phyloP scores from a whole-genome alignment of 1,139 yeast genomes.

The Protomyces gravidus region DNA sequence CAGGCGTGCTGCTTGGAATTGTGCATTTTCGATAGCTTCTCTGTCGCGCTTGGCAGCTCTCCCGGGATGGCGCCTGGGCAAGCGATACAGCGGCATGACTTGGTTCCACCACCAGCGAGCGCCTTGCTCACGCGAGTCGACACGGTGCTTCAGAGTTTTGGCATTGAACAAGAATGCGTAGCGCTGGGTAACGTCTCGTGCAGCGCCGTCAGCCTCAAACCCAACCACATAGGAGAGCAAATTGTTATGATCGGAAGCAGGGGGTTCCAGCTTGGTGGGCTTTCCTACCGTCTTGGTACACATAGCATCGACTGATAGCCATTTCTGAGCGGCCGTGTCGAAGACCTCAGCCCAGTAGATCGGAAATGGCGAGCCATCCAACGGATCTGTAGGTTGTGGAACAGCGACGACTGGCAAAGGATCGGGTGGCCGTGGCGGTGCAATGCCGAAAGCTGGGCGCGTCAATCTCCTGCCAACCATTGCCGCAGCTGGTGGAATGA shows the following conservation, averaged over 20 bases:
- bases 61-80: not conserved
- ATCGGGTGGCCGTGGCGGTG: not conserved
- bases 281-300: constrained; percentile 63
- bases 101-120: constrained; percentile 56
- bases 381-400: not conserved
- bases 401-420: not conserved
- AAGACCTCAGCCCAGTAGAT: constrained; percentile 93
- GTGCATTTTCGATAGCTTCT: constrained; percentile 68
- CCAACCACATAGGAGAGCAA: constrained; percentile 72
- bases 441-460: constrained; percentile 10
- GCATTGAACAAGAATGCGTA: constrained; percentile 70
- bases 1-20: constrained; percentile 61
- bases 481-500: not conserved
- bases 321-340: constrained; percentile 64
- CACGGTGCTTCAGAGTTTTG: constrained; percentile 66
- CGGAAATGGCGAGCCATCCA: constrained; percentile 50
- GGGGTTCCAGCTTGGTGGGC: constrained; percentile 78
- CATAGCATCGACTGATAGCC: constrained; percentile 85
- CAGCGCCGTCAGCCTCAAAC: constrained; percentile 59
- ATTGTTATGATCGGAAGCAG: constrained; percentile 56
- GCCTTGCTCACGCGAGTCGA: constrained; percentile 58
- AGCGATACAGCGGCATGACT: constrained; percentile 39
- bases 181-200: constrained; percentile 78
- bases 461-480: constrained; percentile 6
- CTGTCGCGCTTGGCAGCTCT: constrained; percentile 38